These are phyloP conservation scores for Hygrocybe coccinea DNA, from an alignment of 768 basidiomycete species.

Conservation along the genomic window DNA sequence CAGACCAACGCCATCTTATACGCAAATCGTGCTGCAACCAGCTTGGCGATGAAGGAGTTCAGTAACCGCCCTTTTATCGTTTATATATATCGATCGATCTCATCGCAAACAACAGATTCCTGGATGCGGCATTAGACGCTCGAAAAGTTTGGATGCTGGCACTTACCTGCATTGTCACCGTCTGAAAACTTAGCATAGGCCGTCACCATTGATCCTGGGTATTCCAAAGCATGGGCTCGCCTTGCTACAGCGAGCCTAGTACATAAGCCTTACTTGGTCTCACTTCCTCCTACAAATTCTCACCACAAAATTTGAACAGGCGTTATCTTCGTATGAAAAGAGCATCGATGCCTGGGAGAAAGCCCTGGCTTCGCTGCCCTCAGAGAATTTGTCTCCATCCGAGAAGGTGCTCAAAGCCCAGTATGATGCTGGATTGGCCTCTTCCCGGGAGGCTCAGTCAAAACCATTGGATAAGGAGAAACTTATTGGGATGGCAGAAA, in stretches of 20 bases:
- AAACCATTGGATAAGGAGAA: background rate
- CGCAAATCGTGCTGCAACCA: slow-evolving; percentile 19
- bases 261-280: too few species aligned
- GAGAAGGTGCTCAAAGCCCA: slow-evolving; percentile 34
- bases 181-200: too few species aligned
- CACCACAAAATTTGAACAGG: slow-evolving; percentile 13
- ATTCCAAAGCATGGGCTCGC: too few species aligned
- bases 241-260: too few species aligned
- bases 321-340: slow-evolving; percentile 15
- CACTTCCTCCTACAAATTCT: too few species aligned
- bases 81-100: too few species aligned
- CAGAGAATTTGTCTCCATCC: slow-evolving; percentile 23
- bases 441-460: slow-evolving; percentile 20
- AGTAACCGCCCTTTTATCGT: too few species aligned
- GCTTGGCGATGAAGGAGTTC: slow-evolving; percentile 10
- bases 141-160: slow-evolving; percentile 15
- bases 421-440: slow-evolving; percentile 28
- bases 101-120: slow-evolving; percentile 18
- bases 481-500: too few species aligned
- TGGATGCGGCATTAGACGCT: slow-evolving; percentile 31
- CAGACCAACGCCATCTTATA: slow-evolving; percentile 15
- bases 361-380: slow-evolving; percentile 29
- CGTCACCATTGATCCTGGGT: too few species aligned
- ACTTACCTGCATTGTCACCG: too few species aligned
- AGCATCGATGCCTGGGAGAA: slow-evolving; percentile 28